Percentiles rank a stretch among this genome's conserved stretches.
These are phyloP conservation scores for Ascochyta pisi DNA, from an alignment of 2,329 filamentous ascomycete genomes.

Conservation along the genomic window DNA sequence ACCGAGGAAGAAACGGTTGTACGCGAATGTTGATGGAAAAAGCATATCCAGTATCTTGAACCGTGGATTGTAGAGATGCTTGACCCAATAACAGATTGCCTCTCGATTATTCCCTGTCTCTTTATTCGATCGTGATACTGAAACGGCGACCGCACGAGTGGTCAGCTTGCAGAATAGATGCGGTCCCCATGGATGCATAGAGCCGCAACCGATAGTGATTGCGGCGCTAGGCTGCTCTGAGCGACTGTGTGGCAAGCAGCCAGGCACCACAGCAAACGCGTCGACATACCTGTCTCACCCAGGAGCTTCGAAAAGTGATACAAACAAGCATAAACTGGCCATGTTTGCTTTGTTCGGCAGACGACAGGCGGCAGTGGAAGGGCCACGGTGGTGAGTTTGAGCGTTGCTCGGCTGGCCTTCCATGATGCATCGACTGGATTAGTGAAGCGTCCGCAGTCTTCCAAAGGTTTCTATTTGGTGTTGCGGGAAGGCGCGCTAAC, in stretches of 20 bases:
- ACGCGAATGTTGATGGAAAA: no score
- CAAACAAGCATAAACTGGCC: conserved; percentile 5
- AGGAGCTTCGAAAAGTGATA: conserved; percentile 16
- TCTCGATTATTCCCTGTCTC: no score
- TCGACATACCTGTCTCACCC: conserved; percentile 27
- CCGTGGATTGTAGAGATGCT: no score
- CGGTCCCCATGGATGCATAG: not conserved
- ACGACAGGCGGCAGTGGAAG: conserved; percentile 8
- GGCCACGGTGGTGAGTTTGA: conserved; percentile 29
- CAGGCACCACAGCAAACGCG: conserved; percentile 35
- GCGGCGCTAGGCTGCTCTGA: conserved; percentile 13
- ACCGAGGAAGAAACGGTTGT: no score
- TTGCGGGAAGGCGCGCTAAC: conserved; percentile 31
- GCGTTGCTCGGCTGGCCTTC: conserved; percentile 14
- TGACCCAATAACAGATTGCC: no score
- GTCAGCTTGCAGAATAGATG: not conserved
- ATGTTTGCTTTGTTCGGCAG: conserved; percentile 7
- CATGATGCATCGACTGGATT: conserved; percentile 15
- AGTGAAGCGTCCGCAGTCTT: conserved; percentile 28
- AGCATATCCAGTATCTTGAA: no score
- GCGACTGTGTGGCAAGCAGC: conserved; percentile 27
- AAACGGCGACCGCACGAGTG: no score
- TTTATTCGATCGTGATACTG: no score
- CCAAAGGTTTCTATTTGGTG: conserved; percentile 39
- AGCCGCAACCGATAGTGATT: conserved; percentile 13